Evolutionary conservation across 352 stramenopile genomes (phyloP).

Genomic region (Globisporangium ultimum): DNA sequence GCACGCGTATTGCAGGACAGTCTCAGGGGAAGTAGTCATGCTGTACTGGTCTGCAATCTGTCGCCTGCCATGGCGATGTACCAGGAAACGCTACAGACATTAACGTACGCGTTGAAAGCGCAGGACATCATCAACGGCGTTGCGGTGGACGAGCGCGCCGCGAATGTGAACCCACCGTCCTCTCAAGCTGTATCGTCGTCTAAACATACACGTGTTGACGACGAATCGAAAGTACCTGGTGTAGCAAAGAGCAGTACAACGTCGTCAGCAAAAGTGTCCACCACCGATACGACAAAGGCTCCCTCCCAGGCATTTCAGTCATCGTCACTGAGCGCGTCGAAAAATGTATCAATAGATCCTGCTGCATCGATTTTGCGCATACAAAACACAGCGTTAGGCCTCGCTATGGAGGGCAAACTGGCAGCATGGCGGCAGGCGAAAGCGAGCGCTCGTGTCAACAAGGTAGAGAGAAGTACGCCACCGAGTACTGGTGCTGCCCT

Average conservation of each 20-base stretch:
- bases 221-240: no score
- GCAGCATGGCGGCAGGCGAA: conserved; percentile 12
- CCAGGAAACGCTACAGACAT: conserved; percentile 35
- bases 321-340: neutral
- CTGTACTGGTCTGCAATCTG: conserved; percentile 44
- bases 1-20: conserved; percentile 67
- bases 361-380: neutral
- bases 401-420: conserved; percentile 15
- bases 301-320: neutral
- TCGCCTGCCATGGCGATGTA: conserved; percentile 19
- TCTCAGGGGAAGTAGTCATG: conserved; percentile 33
- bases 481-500: neutral
- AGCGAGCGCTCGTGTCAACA: neutral
- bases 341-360: neutral
- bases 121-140: conserved; percentile 30
- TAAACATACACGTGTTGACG: neutral
- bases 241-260: no score
- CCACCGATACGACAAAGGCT: no score
- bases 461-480: neutral
- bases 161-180: neutral
- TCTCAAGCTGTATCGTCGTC: neutral
- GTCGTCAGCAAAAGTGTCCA: no score
- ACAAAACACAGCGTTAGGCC: neutral
- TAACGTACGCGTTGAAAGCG: conserved; percentile 38
- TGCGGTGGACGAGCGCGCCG: conserved; percentile 6